Percentiles rank a stretch among this genome's conserved stretches.
phyloP scores from a whole-genome alignment of 2,329 filamentous ascomycete genomes.

The Nakataea oryzae region DNA sequence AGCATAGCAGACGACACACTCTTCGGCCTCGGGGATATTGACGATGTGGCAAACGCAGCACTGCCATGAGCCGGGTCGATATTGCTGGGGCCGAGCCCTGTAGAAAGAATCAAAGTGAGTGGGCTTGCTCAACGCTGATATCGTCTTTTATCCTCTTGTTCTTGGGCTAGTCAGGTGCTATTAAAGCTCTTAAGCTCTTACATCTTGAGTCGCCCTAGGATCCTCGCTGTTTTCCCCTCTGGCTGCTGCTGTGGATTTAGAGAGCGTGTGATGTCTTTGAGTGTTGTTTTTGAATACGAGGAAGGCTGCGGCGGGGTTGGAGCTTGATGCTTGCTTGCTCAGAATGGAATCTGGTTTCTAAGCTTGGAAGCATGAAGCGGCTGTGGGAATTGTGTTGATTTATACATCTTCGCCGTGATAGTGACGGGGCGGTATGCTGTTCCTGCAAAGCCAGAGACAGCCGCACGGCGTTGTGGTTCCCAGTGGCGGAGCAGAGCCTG shows the following conservation, averaged over 20 bases:
- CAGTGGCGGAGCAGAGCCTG: not conserved
- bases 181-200: not conserved
- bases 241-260: not conserved
- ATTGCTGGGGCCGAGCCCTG: not conserved
- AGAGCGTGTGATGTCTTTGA: rapidly evolving
- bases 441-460: not conserved
- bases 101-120: not conserved
- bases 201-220: not conserved
- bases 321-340: not conserved
- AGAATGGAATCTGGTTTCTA: not conserved
- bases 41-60: not conserved
- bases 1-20: not conserved
- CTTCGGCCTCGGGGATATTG: not conserved
- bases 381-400: not conserved
- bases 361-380: not conserved
- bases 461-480: not conserved
- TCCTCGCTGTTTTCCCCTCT: not conserved
- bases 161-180: not conserved
- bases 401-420: not conserved
- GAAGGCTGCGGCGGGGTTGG: not conserved
- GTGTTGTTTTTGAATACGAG: not conserved
- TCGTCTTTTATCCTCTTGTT: not conserved
- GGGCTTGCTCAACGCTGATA: too few species aligned
- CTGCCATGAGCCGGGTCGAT: not conserved
- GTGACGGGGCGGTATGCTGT: not conserved